A percentile compares a stretch with the other conserved stretches of the same genome.
These are phyloP conservation scores for Neurospora sublineolata DNA, from an alignment of 495 filamentous ascomycete species.

Conservation along the genomic window DNA sequence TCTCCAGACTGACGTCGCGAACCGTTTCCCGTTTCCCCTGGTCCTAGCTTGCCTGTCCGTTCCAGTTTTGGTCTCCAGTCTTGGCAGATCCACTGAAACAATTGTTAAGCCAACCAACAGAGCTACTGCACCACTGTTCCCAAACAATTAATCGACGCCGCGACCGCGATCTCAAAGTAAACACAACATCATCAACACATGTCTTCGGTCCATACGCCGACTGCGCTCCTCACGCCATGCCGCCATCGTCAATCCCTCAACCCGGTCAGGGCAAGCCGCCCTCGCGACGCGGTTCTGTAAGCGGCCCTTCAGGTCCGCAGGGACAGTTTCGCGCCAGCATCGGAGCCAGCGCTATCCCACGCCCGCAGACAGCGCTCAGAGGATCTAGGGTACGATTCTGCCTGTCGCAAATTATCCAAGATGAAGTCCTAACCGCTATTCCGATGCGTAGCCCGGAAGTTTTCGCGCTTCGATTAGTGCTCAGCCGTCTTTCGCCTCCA, in stretches of 20 bases:
- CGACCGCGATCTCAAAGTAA: background rate
- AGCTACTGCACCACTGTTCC: background rate
- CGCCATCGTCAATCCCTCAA: conserved; percentile 20
- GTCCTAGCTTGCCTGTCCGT: background rate
- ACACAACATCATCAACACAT: conserved; percentile 1
- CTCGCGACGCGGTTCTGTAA: conserved; percentile 14
- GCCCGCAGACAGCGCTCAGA: conserved; percentile 18
- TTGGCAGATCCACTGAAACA: background rate
- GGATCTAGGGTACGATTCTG: conserved; percentile 35
- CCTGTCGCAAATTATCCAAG: background rate
- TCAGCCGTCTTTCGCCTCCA: conserved; percentile 43
- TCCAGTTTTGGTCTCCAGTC: background rate
- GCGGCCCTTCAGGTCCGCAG: conserved; percentile 7
- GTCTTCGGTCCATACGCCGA: background rate
- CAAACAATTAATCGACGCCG: background rate
- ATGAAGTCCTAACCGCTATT: conserved; percentile 13
- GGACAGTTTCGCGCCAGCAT: conserved; percentile 25
- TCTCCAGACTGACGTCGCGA: background rate
- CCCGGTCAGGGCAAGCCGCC: conserved; percentile 10
- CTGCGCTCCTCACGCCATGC: conserved; percentile 3
- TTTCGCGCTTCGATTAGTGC: conserved; percentile 22
- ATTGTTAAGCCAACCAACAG: background rate
- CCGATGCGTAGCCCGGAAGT: conserved; percentile 6
- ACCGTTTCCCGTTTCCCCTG: background rate
- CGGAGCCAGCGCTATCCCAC: conserved; percentile 18